A percentile compares a stretch with the other conserved stretches of the same genome.
Conservation (phyloP, 2,329 filamentous ascomycete genomes). For the Ophiostoma sp. region DNA sequence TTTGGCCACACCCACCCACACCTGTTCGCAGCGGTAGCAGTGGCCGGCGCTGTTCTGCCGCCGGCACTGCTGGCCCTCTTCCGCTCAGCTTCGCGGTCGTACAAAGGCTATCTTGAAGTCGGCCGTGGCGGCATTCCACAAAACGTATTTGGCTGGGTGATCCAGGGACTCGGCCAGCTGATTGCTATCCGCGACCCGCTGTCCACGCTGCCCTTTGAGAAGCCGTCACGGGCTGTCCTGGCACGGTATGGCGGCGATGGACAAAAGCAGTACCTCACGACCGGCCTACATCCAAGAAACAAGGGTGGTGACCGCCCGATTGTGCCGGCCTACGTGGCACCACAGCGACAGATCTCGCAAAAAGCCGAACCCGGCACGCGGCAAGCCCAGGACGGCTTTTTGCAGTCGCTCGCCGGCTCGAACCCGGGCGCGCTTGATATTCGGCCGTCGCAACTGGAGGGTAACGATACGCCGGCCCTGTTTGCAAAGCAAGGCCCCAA, state of each 20-base stretch:
- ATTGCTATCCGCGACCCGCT: slow-evolving; percentile 35
- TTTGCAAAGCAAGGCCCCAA: slow-evolving; percentile 1
- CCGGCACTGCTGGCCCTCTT: background rate
- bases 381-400: background rate
- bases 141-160: slow-evolving; percentile 40
- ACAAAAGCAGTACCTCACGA: background rate
- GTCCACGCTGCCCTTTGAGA: slow-evolving; percentile 31
- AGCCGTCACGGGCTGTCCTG: slow-evolving; percentile 26
- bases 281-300: background rate
- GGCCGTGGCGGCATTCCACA: slow-evolving; percentile 43
- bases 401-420: background rate
- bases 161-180: slow-evolving; percentile 33
- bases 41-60: background rate
- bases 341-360: slow-evolving; percentile 3
- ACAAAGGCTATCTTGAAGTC: slow-evolving; percentile 27
- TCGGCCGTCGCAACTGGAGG: background rate
- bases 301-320: background rate
- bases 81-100: background rate
- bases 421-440: background rate
- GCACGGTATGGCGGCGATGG: slow-evolving; percentile 27
- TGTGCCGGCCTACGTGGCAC: background rate
- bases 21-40: background rate
- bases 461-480: background rate
- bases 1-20: background rate
- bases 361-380: background rate